Base-by-base conservation (phyloP, 805 yeast species). In the Lipomyces sp. region DNA sequence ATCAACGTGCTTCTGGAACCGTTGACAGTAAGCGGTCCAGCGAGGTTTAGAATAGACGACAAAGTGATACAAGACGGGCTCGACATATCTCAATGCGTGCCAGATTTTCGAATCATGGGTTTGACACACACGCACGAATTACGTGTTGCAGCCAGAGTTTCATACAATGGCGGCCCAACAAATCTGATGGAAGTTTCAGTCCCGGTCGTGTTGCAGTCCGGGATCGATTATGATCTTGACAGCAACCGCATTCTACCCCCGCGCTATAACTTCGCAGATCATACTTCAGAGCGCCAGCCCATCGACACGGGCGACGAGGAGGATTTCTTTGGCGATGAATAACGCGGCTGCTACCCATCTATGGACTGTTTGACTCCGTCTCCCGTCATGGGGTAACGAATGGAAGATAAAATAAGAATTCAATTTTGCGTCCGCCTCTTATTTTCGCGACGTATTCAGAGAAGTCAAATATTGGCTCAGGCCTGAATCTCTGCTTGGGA, bases 221-320 rank as follows among this genome's bases (percentile, higher is more conserved):
- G 57, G 5, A 57, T 60, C 18, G 64, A 48, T 54, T 64, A 32
- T 30, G 67, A 64, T 57, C 53, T 48, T 30, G 67, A 60, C 13
- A 37, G 37, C 18, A 18, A 29, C 53, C 10, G 35, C 18, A 53
- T 57, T 18, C 32, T 64, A 50, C 67, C 67, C 45, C 67, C 67
- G 6, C 62, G 60, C 3, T 63, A 63, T 24, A 59, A 62, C n/a
- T 42, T 56, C 18, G 48, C 48, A 42, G 48, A 42, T 42, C n/a
- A 2, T 42, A 7, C 7, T 10, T 8, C n/a, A 10, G 24, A n/a
- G n/a, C 24, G 24, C 24, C 48, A 42, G 18, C n/a, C 7, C 24
- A 42, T 15, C n/a, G 48, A 15, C 13, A 42, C 48, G 7, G 10
- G 48, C 18, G n/a, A 11, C 2, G 48, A n/a, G 24, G 48, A 42